phyloP scores from a whole-genome alignment of 2,329 filamentous ascomycete genomes.

The Penicillium sp. region DNA sequence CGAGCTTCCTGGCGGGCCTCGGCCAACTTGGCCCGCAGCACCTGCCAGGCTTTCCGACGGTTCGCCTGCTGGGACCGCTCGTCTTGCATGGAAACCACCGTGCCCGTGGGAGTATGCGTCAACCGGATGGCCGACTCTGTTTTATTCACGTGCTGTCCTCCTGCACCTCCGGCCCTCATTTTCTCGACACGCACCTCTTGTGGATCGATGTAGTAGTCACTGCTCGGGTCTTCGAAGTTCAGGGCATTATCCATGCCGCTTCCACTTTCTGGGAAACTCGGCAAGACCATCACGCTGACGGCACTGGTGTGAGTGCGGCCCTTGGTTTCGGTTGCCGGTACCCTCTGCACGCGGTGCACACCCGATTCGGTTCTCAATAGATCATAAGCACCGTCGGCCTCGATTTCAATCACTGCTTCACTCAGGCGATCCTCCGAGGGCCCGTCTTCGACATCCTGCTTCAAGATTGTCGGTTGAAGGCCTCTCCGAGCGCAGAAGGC shows the following conservation, averaged over 20 bases:
- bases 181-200: conserved; percentile 80
- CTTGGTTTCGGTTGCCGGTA: conserved; percentile 86
- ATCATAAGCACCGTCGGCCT: conserved; percentile 74
- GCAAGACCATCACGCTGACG: conserved; percentile 87
- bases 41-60: conserved; percentile 78
- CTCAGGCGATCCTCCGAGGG: conserved; percentile 67
- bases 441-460: conserved; percentile 74
- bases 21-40: conserved; percentile 79
- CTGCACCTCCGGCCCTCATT: conserved; percentile 88
- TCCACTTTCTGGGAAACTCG: conserved; percentile 65
- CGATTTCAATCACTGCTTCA: conserved; percentile 85
- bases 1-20: conserved; percentile 75
- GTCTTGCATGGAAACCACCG: conserved; percentile 88
- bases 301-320: conserved; percentile 92
- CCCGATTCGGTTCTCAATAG: conserved; percentile 82
- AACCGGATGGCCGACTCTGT: conserved; percentile 93
- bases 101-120: conserved; percentile 85
- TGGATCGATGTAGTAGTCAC: conserved; percentile 86
- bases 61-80: conserved; percentile 87
- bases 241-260: conserved; percentile 52
- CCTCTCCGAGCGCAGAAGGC: conserved; percentile 69
- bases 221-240: conserved; percentile 78
- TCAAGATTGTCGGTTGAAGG: conserved; percentile 67
- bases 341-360: conserved; percentile 90
- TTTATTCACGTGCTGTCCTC: conserved; percentile 97